These are phyloP conservation scores for Polygonum maritimum DNA, from an alignment of 148 eudicot genomes.

Conservation along the genomic window DNA sequence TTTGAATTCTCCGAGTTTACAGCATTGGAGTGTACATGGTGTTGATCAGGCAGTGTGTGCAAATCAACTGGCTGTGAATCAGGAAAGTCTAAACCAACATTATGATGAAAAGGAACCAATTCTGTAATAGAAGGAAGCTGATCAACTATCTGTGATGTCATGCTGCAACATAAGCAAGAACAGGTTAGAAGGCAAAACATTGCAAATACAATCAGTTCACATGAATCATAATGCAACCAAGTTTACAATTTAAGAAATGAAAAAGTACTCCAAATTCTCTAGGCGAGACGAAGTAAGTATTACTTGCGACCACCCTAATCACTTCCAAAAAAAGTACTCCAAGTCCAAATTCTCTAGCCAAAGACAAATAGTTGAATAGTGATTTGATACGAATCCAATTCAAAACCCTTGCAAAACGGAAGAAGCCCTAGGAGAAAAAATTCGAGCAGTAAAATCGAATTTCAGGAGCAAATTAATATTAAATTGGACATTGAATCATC, in stretches of 20 bases:
- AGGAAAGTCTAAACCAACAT: constrained; percentile 6
- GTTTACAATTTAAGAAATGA: not conserved
- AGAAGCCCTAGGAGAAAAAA: not conserved
- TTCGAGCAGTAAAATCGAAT: not conserved
- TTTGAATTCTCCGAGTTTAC: not conserved
- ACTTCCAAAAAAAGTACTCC: not conserved
- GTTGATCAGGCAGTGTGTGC: not conserved
- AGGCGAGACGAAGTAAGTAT: not conserved
- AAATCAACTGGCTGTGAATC: constrained; percentile 14
- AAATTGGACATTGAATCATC: not conserved
- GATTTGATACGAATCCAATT: not conserved
- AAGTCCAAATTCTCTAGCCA: not conserved
- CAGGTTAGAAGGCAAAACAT: constrained; percentile 7
- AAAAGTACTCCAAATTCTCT: not conserved
- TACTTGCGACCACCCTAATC: too few species aligned
- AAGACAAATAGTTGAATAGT: not conserved
- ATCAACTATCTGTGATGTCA: constrained; percentile 13
- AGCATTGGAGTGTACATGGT: not conserved
- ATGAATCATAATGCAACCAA: not conserved
- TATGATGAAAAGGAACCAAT: constrained; percentile 2
- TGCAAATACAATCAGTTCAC: not conserved
- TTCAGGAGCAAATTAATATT: not conserved
- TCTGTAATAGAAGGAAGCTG: constrained; percentile 11
- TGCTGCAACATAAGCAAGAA: constrained; percentile 8
- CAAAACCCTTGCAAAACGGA: not conserved